Conservation (phyloP, 129 eudicot genomes). For the Scalesia atractyloides region DNA sequence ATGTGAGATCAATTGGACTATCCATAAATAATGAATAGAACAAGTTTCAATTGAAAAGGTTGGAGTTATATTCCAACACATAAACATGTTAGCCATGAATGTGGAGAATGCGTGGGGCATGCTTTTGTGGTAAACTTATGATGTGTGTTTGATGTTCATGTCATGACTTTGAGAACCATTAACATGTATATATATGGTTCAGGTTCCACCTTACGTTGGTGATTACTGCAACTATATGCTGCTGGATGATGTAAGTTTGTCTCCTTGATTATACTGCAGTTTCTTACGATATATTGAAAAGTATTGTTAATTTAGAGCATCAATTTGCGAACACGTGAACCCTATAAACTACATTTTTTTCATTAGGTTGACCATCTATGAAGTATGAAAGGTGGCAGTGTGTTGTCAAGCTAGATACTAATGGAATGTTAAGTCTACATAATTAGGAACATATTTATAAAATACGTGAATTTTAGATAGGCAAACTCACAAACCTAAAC, state of each 20-base stretch:
- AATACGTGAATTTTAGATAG: neutral
- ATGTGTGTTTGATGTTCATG: neutral
- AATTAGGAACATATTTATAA: neutral
- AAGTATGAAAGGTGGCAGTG: slow-evolving; percentile 3
- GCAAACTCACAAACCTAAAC: neutral
- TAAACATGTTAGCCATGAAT: slow-evolving; percentile 5
- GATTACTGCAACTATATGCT: slow-evolving; percentile 87
- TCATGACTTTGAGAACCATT: slow-evolving; percentile 15
- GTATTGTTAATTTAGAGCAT: neutral
- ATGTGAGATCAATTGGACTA: neutral
- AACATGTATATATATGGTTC: slow-evolving; percentile 12
- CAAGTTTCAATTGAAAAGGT: neutral
- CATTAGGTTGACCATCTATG: neutral
- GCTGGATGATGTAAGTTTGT: slow-evolving; percentile 97
- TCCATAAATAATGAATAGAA: neutral
- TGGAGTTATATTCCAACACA: neutral
- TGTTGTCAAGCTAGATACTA: neutral
- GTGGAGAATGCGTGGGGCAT: neutral
- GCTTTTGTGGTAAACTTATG: slow-evolving; percentile 2
- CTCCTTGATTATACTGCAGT: slow-evolving; percentile 1
- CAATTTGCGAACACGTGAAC: neutral
- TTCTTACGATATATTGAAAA: neutral
- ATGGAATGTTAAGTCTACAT: neutral
- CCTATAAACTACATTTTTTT: neutral
- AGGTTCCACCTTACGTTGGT: slow-evolving; percentile 90